phyloP scores from a whole-genome alignment of 352 stramenopile genomes.

The Globisporangium recalcitrans region DNA sequence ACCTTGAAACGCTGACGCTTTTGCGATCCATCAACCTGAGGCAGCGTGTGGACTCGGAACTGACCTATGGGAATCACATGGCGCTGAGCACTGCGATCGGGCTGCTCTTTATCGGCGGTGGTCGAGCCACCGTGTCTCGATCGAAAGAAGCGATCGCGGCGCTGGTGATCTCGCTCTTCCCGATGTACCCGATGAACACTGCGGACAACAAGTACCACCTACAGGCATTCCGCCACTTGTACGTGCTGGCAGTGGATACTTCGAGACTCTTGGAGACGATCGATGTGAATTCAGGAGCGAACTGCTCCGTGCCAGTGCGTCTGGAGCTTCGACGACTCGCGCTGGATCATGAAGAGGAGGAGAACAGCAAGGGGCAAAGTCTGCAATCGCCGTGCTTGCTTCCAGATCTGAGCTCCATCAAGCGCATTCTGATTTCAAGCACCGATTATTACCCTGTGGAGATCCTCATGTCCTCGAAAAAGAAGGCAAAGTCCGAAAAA shows the following conservation, averaged over 20 bases:
- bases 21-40: slow-evolving; percentile 85
- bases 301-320: slow-evolving; percentile 40
- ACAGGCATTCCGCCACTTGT: slow-evolving; percentile 89
- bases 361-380: slow-evolving; percentile 14
- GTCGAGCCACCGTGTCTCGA: slow-evolving; percentile 89
- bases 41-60: slow-evolving; percentile 68
- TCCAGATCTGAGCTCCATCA: slow-evolving; percentile 51
- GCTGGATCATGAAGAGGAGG: not conserved
- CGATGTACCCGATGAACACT: slow-evolving; percentile 89
- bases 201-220: slow-evolving; percentile 93
- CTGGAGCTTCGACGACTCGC: slow-evolving; percentile 30
- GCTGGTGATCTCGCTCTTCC: slow-evolving; percentile 93
- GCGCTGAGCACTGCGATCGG: slow-evolving; percentile 92
- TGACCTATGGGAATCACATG: slow-evolving; percentile 96
- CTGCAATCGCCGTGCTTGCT: slow-evolving; percentile 68
- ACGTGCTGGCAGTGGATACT: slow-evolving; percentile 79
- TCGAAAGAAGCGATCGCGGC: slow-evolving; percentile 90
- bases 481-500: not conserved
- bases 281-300: slow-evolving; percentile 53
- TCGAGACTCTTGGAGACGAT: slow-evolving; percentile 68
- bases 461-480: slow-evolving; percentile 32
- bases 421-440: slow-evolving; percentile 45
- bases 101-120: slow-evolving; percentile 95
- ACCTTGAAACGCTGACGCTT: slow-evolving; percentile 91
- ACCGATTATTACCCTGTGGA: slow-evolving; percentile 64